These are phyloP conservation scores for Picea mariana DNA, from an alignment of 83 land plant genomes.

Conservation along the genomic window DNA sequence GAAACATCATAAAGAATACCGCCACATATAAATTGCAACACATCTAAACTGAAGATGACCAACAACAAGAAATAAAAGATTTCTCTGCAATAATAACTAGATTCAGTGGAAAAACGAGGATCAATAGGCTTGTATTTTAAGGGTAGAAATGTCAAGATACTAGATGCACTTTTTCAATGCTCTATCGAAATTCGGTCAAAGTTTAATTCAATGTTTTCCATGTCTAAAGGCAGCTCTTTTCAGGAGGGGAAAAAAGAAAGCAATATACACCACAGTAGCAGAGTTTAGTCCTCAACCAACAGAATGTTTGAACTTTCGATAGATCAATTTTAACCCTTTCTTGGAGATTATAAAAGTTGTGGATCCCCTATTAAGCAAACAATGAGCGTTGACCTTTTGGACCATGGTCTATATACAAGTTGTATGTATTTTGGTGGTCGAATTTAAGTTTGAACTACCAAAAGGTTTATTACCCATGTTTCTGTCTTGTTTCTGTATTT, in stretches of 20 bases:
- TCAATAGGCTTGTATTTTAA: too few relatives aligned
- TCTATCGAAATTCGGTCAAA: neutral
- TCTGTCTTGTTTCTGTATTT: too few relatives aligned
- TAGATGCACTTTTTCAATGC: neutral
- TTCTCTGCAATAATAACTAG: neutral
- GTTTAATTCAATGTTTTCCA: neutral
- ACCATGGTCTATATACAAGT: neutral
- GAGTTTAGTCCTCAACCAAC: too few relatives aligned
- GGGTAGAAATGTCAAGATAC: neutral
- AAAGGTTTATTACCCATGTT: neutral
- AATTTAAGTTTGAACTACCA: neutral
- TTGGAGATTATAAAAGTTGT: neutral
- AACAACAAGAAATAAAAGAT: neutral
- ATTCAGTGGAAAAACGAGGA: neutral
- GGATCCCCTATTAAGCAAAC: neutral
- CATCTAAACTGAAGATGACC: neutral
- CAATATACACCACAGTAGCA: too few relatives aligned
- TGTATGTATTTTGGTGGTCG: neutral
- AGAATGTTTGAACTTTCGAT: too few relatives aligned
- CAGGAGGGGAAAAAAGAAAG: neutral
- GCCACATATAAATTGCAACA: neutral
- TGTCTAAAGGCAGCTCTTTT: neutral
- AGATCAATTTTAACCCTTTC: neutral
- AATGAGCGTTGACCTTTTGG: neutral
- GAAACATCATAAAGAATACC: too few relatives aligned